phyloP scores from a whole-genome alignment of 371 early-diverging fungal genomes.

The Syncephalastrum sp. region DNA sequence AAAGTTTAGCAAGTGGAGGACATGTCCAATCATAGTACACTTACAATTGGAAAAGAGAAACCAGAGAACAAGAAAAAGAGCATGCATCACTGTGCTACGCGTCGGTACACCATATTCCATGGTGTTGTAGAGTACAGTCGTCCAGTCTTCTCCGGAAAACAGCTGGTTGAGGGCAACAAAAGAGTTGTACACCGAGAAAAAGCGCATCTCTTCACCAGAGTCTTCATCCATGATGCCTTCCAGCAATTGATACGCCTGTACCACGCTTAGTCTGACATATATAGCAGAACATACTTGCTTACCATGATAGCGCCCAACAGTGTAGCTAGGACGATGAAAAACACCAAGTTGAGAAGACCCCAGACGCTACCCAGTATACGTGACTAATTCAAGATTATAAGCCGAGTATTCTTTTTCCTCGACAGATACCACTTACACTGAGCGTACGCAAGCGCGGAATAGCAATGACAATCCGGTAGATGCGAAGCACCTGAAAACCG shows the following conservation, averaged over 20 bases:
- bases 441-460: conserved; percentile 54
- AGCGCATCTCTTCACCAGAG: conserved; percentile 51
- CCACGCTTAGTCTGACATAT: neutral
- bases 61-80: conserved; percentile 59
- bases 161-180: conserved; percentile 65
- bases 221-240: conserved; percentile 45
- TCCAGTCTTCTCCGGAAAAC: conserved; percentile 74
- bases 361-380: conserved; percentile 59
- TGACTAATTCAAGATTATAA: conserved; percentile 28
- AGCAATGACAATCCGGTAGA: conserved; percentile 58
- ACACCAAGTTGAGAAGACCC: conserved; percentile 61
- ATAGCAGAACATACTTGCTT: conserved; percentile 7
- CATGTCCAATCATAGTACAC: conserved; percentile 3
- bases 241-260: conserved; percentile 47
- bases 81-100: conserved; percentile 45
- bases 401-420: neutral
- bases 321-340: conserved; percentile 60
- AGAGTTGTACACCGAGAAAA: conserved; percentile 62
- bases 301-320: conserved; percentile 59
- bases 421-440: conserved; percentile 36
- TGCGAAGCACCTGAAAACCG: conserved; percentile 61
- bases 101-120: conserved; percentile 45
- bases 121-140: conserved; percentile 54
- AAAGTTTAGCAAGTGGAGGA: neutral
- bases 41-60: conserved; percentile 70